Percentiles rank a stretch among this genome's conserved stretches.
phyloP scores from a whole-genome alignment of 164 flowering plant species.

The Amborella trichopoda region DNA sequence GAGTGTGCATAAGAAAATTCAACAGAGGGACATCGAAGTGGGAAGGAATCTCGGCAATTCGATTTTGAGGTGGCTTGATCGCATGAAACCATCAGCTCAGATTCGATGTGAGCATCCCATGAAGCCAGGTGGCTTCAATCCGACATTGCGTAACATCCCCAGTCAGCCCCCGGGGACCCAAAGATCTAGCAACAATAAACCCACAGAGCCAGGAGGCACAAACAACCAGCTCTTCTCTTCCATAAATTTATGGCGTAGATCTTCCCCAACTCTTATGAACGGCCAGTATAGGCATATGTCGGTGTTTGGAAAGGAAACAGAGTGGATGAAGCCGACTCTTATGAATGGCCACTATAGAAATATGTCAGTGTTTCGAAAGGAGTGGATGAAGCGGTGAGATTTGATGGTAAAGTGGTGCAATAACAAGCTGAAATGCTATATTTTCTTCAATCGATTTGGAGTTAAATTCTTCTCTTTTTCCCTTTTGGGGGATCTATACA shows the following conservation, averaged over 20 bases:
- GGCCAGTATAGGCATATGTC: slow-evolving; percentile 38
- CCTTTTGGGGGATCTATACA: no score
- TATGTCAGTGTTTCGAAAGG: no score
- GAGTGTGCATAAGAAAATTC: slow-evolving; percentile 54
- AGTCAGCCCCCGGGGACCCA: slow-evolving; percentile 16
- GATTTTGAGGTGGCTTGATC: slow-evolving; percentile 76
- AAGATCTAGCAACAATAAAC: slow-evolving; percentile 10
- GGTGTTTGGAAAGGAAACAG: no score
- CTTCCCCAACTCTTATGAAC: slow-evolving; percentile 32
- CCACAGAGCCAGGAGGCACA: slow-evolving; percentile 17
- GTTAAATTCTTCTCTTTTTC: no score
- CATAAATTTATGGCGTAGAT: slow-evolving; percentile 19
- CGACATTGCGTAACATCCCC: slow-evolving; percentile 21
- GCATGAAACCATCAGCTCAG: slow-evolving; percentile 71
- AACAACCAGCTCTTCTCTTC: slow-evolving; percentile 33
- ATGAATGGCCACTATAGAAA: no score
- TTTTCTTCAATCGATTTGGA: no score
- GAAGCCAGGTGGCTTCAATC: slow-evolving; percentile 4
- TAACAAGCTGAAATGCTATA: no score
- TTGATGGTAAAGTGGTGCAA: no score
- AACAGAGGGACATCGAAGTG: slow-evolving; percentile 72
- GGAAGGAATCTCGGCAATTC: slow-evolving; percentile 78
- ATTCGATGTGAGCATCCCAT: slow-evolving; percentile 31
- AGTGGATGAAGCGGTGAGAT: no score
- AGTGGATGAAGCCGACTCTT: no score